Conservation (phyloP, 208 protist species). For the Entamoeba dispar region DNA sequence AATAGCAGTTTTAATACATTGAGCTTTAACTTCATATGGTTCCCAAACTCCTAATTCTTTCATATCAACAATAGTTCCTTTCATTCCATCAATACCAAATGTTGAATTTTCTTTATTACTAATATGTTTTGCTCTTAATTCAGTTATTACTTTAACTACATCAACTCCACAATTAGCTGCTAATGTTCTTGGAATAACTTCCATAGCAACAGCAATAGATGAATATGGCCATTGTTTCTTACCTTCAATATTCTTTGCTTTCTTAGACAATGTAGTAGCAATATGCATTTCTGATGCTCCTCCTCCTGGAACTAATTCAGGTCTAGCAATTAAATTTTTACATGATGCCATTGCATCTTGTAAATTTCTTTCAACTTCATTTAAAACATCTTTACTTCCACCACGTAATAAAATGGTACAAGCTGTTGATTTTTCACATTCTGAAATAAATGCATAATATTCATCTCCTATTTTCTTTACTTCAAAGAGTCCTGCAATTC, state of each 20-base stretch:
- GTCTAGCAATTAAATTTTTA: constrained; percentile 80
- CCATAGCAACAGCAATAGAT: constrained; percentile 68
- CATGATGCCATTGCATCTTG: constrained; percentile 93
- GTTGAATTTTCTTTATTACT: background rate
- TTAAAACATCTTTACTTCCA: constrained; percentile 94
- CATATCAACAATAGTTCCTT: constrained; percentile 61
- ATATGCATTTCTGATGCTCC: constrained; percentile 84
- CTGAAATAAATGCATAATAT: constrained; percentile 88
- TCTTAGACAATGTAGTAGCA: constrained; percentile 48
- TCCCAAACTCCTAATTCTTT: constrained; percentile 81
- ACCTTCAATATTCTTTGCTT: constrained; percentile 71
- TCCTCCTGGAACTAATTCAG: constrained; percentile 84
- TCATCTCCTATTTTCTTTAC: constrained; percentile 95
- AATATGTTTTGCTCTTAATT: constrained; percentile 50
- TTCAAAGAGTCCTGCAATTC: constrained; percentile 82
- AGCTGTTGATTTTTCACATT: constrained; percentile 80
- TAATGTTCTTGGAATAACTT: constrained; percentile 83
- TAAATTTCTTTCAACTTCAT: constrained; percentile 67
- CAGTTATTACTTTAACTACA: constrained; percentile 82
- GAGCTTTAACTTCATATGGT: constrained; percentile 80
- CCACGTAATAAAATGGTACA: constrained; percentile 96
- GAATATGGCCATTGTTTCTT: constrained; percentile 82
- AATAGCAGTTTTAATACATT: constrained; percentile 86
- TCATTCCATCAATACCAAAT: constrained; percentile 17
- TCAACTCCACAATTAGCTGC: constrained; percentile 95